A percentile compares a stretch with the other conserved stretches of the same genome.
phyloP scores from a whole-genome alignment of 129 eudicot genomes.

The Lactuca sativa region DNA sequence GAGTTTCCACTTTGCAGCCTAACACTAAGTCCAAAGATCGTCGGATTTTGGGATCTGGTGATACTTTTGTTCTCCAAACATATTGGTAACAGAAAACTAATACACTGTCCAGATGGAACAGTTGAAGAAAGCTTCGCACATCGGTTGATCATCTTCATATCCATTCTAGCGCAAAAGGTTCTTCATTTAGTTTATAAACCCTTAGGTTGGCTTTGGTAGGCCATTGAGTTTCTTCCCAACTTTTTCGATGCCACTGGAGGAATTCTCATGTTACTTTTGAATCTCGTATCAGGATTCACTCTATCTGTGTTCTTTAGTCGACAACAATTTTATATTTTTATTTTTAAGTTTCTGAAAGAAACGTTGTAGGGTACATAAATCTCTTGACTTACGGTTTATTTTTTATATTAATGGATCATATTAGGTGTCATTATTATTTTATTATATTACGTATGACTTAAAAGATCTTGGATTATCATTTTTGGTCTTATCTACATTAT shows the following conservation, averaged over 20 bases:
- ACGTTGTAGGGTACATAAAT: background rate
- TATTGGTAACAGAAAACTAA: slow-evolving; percentile 34
- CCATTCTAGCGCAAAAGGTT: slow-evolving; percentile 39
- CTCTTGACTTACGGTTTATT: background rate
- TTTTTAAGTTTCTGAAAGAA: background rate
- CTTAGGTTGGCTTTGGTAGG: slow-evolving; percentile 39
- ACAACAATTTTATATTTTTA: background rate
- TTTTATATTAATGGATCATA: background rate
- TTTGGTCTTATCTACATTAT: no score
- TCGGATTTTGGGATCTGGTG: slow-evolving; percentile 32
- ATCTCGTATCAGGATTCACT: slow-evolving; percentile 34
- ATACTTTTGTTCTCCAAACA: slow-evolving; percentile 43
- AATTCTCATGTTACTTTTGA: slow-evolving; percentile 21
- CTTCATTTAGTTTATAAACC: slow-evolving; percentile 33
- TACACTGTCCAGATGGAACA: slow-evolving; percentile 36
- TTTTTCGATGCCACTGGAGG: slow-evolving; percentile 39
- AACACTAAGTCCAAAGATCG: slow-evolving; percentile 38
- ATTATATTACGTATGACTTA: no score
- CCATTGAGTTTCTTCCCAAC: slow-evolving; percentile 45
- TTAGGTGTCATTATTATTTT: background rate
- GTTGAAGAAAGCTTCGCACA: slow-evolving; percentile 28
- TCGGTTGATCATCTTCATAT: slow-evolving; percentile 42
- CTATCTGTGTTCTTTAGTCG: background rate
- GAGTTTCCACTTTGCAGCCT: no score
- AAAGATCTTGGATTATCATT: no score